Percentiles rank a stretch among this genome's conserved stretches.
These are phyloP conservation scores for Quaeritorhiza haematococci DNA, from an alignment of 371 early-diverging fungal species.

Conservation along the genomic window DNA sequence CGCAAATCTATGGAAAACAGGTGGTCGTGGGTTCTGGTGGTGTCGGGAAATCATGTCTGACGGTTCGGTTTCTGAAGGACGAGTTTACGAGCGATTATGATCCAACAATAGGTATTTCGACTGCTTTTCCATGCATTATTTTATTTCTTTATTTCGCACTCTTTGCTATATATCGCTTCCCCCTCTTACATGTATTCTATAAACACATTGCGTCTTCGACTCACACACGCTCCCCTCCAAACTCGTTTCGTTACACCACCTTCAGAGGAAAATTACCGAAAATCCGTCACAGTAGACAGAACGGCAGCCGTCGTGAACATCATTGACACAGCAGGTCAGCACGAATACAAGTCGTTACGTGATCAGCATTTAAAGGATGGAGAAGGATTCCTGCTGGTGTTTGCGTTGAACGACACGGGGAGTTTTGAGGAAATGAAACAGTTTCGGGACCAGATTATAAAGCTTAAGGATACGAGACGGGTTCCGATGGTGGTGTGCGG, in stretches of 20 bases:
- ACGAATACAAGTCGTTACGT: constrained; percentile 49
- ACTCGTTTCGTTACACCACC: too few relatives aligned
- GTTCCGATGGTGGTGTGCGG: constrained; percentile 50
- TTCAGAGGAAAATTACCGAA: constrained; percentile 52
- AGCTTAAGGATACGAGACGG: constrained; percentile 43
- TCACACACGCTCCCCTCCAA: constrained; percentile 5
- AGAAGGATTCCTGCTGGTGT: constrained; percentile 52
- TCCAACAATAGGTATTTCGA: constrained; percentile 43
- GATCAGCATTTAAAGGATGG: constrained; percentile 51
- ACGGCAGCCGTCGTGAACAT: constrained; percentile 36
- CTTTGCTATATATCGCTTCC: too few relatives aligned
- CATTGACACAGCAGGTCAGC: constrained; percentile 56
- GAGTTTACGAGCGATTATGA: constrained; percentile 55
- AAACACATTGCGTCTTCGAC: background rate
- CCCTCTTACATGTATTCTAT: background rate
- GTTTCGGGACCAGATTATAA: constrained; percentile 45
- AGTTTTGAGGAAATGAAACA: constrained; percentile 52
- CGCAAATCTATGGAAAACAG: constrained; percentile 23
- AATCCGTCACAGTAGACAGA: constrained; percentile 42
- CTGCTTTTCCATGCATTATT: background rate
- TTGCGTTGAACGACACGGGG: constrained; percentile 40
- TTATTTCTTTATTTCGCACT: constrained; percentile 1
- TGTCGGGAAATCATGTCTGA: constrained; percentile 58
- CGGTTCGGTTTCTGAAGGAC: constrained; percentile 53
- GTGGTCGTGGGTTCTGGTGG: constrained; percentile 57